Evolutionary conservation across 352 stramenopile species (phyloP).

Genomic region (Pythium aristosporum): DNA sequence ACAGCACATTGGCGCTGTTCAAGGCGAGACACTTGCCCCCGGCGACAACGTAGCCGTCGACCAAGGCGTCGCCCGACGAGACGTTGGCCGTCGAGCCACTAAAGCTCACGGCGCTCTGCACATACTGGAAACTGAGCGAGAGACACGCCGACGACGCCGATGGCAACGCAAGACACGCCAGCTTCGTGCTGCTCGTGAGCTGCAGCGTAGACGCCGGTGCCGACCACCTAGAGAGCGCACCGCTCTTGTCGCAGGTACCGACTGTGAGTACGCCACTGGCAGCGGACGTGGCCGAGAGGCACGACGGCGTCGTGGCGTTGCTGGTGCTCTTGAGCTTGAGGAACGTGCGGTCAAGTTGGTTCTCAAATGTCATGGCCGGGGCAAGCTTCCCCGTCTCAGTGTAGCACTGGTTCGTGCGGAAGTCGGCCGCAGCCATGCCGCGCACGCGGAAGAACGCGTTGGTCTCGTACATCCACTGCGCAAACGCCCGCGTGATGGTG

Average conservation of each 20-base stretch:
- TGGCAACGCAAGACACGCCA: constrained; percentile 20
- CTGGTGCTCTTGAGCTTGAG: constrained; percentile 29
- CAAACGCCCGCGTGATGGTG: constrained; percentile 30
- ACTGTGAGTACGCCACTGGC: constrained; percentile 21
- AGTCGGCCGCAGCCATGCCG: constrained; percentile 32
- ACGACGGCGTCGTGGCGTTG: constrained; percentile 12
- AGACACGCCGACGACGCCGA: constrained; percentile 20
- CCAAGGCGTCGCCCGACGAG: constrained; percentile 26
- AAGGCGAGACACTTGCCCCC: constrained; percentile 29
- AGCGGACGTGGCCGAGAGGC: constrained; percentile 15
- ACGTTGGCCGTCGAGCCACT: constrained; percentile 23
- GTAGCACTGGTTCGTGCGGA: constrained; percentile 35
- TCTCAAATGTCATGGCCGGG: constrained; percentile 25
- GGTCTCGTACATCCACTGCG: constrained; percentile 32
- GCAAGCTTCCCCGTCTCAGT: constrained; percentile 31
- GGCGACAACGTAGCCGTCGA: constrained; percentile 30
- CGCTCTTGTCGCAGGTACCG: constrained; percentile 15
- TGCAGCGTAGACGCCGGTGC: constrained; percentile 3
- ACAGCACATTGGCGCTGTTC: constrained; percentile 16
- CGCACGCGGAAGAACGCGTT: constrained; percentile 31
- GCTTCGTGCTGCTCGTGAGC: constrained; percentile 11
- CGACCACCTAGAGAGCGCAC: constrained; percentile 19
- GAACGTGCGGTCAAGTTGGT: constrained; percentile 29
- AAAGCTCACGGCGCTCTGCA: constrained; percentile 26
- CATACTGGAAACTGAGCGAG: constrained; percentile 31